Base-by-base conservation (phyloP, 352 stramenopile species). In the Phytophthora multivora region DNA sequence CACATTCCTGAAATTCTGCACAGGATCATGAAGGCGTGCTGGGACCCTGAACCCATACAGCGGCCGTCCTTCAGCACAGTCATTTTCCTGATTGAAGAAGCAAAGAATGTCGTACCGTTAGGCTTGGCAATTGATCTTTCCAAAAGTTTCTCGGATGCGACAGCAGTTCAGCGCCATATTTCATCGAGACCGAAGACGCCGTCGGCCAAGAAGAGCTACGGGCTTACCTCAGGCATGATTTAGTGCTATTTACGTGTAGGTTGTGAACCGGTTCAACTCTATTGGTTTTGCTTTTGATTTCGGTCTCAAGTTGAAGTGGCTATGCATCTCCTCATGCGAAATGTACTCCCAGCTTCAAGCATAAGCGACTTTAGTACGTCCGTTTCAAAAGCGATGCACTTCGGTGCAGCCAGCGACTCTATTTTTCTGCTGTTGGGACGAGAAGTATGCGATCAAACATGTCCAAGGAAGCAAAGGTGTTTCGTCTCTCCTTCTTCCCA, bases 1-100 rank as follows among this genome's bases (percentile, higher is more conserved):
- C 83, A 91, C 39, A 91, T 91, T 42, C 83, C 83, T 0, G 72
- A 88, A 36, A 79, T 87, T 19, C 73, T 91, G 13, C 80, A 84
- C 39, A 66, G 73, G 0, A 77, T 90, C 41, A 91, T 91, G 83
- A 71, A 79, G 51, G 57, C 65, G 16, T 91, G 83, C 51, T 91
- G 83, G 83, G 73, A 88, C 47, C 65, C 73, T 10, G 73, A 86
- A 10, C 80, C 83, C 8, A 42, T 60, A 6, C 73, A 88, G 42
- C 74, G 83, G 3, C 80, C 83, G 36, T 83, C 77, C 16, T 91
- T 90, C 56, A 74, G 61, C 21, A 75, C 67, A 1, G 66, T 91
- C 35, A 78, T 89, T 21, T 71, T 75, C 28, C 66, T 83, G n/a
- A 75, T 90, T 10, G 79, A 88, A 52, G 78, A 87, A 18, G 83